Base-by-base conservation (phyloP, 345 rosid species). In the Eutrema heterophyllum region DNA sequence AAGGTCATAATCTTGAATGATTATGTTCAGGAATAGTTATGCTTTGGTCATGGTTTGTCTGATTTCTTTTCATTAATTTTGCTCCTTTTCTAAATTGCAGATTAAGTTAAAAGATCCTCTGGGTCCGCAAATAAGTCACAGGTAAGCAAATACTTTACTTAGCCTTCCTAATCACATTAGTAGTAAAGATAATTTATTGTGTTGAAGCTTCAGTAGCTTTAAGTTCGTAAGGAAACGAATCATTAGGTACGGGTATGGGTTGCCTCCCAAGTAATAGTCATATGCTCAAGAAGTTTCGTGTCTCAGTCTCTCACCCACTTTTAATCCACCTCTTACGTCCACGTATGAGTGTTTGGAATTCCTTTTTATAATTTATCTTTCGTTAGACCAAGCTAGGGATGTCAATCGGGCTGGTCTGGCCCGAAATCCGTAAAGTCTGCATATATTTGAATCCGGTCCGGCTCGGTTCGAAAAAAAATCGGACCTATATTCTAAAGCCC, bases 61-160 rank as follows among this genome's bases (percentile, higher is more conserved):
- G 40, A 59, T 74, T 40, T 27, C 40, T 67, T 27, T 55, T 46
- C 3, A 30, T 43, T 40, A 18, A 18, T 40, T 55, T 36, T 61
- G 10, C n/a, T 63, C 48, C 6, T 55, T 72, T 48, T 29, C 44
- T 57, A 58, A 39, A 74, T 67, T 59, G 73, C 62, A 67, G 78
- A 50, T 61, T 51, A 75, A 68, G 79, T 24, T 68, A 60, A 13
- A 59, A 68, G 64, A 68, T 68, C 69, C 15, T 74, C 50, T 51
- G 73, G 66, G 74, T 52, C 79, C 74, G 68, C 69, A 60, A 68
- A 75, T 51, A 51, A 67, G 55, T 61, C 53, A 60, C 41, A 51
- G 69, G 79, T 75, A 75, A 68, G 74, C 68, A 75, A 68, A 60
- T 68, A 60, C 69, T 60, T 60, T 41, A 68, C 79, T 51, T 75